These are phyloP conservation scores for Jacaranda mimosifolia DNA, from an alignment of 257 asterid species.

Conservation along the genomic window DNA sequence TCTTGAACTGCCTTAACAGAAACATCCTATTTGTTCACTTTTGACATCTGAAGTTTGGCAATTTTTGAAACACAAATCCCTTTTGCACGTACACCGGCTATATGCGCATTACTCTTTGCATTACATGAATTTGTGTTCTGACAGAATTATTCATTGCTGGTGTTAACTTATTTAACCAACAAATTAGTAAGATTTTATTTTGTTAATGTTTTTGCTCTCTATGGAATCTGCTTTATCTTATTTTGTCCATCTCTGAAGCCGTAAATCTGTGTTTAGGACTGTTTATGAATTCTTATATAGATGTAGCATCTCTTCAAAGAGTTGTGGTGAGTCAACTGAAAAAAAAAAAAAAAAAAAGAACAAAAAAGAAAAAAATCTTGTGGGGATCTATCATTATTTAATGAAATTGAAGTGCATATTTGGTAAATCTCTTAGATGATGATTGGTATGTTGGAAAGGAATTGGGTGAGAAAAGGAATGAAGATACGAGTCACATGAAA, in stretches of 20 bases:
- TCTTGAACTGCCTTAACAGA: background rate
- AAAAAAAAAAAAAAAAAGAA: background rate
- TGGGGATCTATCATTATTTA: background rate
- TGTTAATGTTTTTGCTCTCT: background rate
- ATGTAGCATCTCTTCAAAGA: background rate
- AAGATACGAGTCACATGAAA: too few species aligned
- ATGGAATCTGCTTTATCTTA: background rate
- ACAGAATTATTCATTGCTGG: background rate
- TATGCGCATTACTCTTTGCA: background rate
- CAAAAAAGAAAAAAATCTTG: background rate
- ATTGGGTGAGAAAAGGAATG: background rate
- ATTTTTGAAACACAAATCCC: background rate
- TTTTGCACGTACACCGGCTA: background rate
- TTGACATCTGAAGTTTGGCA: background rate
- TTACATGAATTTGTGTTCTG: background rate
- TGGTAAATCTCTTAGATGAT: background rate
- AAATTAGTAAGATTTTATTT: background rate
- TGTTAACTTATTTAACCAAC: background rate
- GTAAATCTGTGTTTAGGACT: background rate
- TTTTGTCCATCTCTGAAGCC: slow-evolving; percentile 2
- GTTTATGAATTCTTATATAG: background rate
- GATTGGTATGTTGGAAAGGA: background rate
- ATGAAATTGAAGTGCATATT: background rate
- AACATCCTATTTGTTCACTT: background rate
- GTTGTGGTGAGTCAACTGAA: background rate